These are phyloP conservation scores for Prunus mume DNA, from an alignment of 306 rosid genomes.

Conservation along the genomic window DNA sequence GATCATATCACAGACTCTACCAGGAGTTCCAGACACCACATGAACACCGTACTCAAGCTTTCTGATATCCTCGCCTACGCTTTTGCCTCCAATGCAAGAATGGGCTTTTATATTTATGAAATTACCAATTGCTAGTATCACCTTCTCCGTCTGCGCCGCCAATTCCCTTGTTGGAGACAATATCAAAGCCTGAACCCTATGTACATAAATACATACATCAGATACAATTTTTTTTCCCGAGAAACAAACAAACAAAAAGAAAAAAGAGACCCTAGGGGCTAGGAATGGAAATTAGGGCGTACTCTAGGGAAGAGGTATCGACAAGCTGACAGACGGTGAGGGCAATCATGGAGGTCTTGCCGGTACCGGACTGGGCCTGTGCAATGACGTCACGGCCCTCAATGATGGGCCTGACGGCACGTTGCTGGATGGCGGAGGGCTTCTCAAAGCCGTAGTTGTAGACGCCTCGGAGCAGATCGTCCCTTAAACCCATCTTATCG, in stretches of 20 bases:
- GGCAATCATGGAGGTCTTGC: slow-evolving; percentile 96
- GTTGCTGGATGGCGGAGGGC: slow-evolving; percentile 96
- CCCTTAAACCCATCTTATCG: slow-evolving; percentile 91
- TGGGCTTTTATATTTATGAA: slow-evolving; percentile 88
- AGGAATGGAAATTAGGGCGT: slow-evolving; percentile 21
- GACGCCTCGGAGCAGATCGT: slow-evolving; percentile 84
- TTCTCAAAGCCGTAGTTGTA: slow-evolving; percentile 92
- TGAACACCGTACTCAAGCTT: slow-evolving; percentile 96
- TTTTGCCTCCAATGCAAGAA: slow-evolving; percentile 91
- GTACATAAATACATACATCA: neutral
- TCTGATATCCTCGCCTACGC: slow-evolving; percentile 93
- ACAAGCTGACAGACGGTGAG: slow-evolving; percentile 89
- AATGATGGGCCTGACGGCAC: slow-evolving; percentile 88
- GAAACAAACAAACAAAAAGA: neutral
- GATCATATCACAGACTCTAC: slow-evolving; percentile 97
- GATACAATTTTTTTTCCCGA: neutral
- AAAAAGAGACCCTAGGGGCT: neutral
- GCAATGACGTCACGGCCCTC: slow-evolving; percentile 97
- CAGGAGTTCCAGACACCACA: slow-evolving; percentile 98
- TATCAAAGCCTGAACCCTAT: slow-evolving; percentile 83
- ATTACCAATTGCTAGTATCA: slow-evolving; percentile 87
- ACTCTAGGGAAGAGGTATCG: slow-evolving; percentile 81
- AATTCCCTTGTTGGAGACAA: slow-evolving; percentile 95
- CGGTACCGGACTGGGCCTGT: slow-evolving; percentile 98
- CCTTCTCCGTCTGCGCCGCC: slow-evolving; percentile 94